Evolutionary conservation across 768 basidiomycete genomes (phyloP).

Genomic region (Sutorius australiensis): DNA sequence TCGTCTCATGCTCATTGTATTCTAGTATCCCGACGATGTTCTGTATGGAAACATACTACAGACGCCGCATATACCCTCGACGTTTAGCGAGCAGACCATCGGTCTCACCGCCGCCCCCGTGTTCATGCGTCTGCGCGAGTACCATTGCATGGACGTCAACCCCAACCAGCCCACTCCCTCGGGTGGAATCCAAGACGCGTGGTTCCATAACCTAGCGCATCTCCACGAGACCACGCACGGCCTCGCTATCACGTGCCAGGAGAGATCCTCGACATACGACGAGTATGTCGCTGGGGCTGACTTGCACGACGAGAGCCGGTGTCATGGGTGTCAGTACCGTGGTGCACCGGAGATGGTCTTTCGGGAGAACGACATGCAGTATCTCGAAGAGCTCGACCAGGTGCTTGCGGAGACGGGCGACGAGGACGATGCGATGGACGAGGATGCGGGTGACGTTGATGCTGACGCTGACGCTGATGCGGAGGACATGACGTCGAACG

Average conservation of each 20-base stretch:
- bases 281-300: constrained; percentile 38
- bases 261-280: constrained; percentile 36
- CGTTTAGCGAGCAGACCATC: constrained; percentile 34
- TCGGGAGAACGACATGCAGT: constrained; percentile 24
- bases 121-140: constrained; percentile 58
- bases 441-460: constrained; percentile 28
- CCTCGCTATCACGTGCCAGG: constrained; percentile 22
- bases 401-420: neutral
- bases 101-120: constrained; percentile 46
- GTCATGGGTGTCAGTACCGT: constrained; percentile 30
- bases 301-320: constrained; percentile 42
- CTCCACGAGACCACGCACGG: constrained; percentile 16
- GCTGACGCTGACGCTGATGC: constrained; percentile 24
- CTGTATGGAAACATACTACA: constrained; percentile 20
- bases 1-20: neutral
- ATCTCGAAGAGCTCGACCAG: constrained; percentile 17
- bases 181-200: constrained; percentile 41
- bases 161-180: constrained; percentile 33
- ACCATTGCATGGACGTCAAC: constrained; percentile 39
- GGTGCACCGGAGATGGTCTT: constrained; percentile 28
- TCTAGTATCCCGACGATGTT: constrained; percentile 20
- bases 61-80: constrained; percentile 19
- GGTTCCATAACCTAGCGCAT: constrained; percentile 31
- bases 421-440: constrained; percentile 9
- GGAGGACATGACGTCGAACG: constrained; percentile 27